These are phyloP conservation scores for Termitomyces bulborhizus DNA, from an alignment of 768 basidiomycete genomes.

Conservation along the genomic window DNA sequence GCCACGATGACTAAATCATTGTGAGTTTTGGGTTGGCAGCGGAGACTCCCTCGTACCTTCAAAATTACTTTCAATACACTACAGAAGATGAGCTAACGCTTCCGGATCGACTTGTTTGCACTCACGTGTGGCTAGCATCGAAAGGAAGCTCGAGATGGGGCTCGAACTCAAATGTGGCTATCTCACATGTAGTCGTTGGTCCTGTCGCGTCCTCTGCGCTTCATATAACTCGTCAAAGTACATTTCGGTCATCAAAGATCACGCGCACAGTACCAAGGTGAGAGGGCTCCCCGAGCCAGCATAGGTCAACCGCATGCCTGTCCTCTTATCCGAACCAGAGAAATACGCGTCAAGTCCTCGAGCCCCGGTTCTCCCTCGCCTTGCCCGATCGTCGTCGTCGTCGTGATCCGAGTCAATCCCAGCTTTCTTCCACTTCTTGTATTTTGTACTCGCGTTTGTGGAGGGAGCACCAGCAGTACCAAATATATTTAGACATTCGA, in stretches of 20 bases:
- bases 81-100: background rate
- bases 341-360: conserved; percentile 56
- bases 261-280: conserved; percentile 67
- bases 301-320: conserved; percentile 85
- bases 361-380: conserved; percentile 22
- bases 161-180: conserved; percentile 81
- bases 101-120: background rate
- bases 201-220: conserved; percentile 77
- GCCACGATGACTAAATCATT: conserved; percentile 69
- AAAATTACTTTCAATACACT: conserved; percentile 82
- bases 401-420: conserved; percentile 43
- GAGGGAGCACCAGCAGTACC: conserved; percentile 61
- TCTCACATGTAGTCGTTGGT: conserved; percentile 83
- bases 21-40: background rate
- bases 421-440: conserved; percentile 42
- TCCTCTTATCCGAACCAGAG: conserved; percentile 53
- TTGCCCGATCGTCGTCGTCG: conserved; percentile 29
- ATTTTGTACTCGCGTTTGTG: conserved; percentile 27
- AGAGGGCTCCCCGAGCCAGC: conserved; percentile 73
- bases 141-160: conserved; percentile 77
- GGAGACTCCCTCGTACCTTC: conserved; percentile 41
- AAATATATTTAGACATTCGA: conserved; percentile 92
- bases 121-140: conserved; percentile 58
- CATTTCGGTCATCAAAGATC: background rate
- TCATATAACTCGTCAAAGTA: background rate